phyloP scores from a whole-genome alignment of 192 early-diverging fungal species.

The Coemansia sp. region DNA sequence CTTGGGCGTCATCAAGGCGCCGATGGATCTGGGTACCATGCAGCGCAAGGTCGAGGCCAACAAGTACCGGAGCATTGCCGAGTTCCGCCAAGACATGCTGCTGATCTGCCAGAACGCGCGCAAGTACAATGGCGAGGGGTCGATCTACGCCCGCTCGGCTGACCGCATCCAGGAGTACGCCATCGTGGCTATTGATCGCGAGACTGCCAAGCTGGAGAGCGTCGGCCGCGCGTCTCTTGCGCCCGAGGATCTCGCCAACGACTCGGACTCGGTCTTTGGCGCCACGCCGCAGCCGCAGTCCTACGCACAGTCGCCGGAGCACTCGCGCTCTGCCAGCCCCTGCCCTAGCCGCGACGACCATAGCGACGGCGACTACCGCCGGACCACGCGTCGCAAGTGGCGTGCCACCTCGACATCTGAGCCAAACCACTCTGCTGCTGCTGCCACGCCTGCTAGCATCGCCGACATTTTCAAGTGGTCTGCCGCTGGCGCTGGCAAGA shows the following conservation, averaged over 20 bases:
- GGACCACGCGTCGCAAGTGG: constrained; percentile 42
- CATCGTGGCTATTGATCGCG: constrained; percentile 67
- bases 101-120: constrained; percentile 80
- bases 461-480: constrained; percentile 48
- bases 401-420: constrained; percentile 19
- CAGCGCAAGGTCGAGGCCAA: constrained; percentile 65
- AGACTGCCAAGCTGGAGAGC: constrained; percentile 47
- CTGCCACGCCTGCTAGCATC: constrained; percentile 32
- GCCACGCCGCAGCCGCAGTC: constrained; percentile 8
- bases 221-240: constrained; percentile 33
- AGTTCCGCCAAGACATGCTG: constrained; percentile 76
- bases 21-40: constrained; percentile 96
- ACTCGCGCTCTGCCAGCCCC: constrained; percentile 29
- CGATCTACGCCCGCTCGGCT: constrained; percentile 78
- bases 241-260: constrained; percentile 2
- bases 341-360: constrained; percentile 32
- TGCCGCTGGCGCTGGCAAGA: constrained; percentile 8
- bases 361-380: constrained; percentile 26
- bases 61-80: constrained; percentile 65
- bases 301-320: constrained; percentile 17
- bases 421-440: background rate
- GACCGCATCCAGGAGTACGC: constrained; percentile 77
- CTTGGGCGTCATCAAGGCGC: constrained; percentile 70
- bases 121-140: constrained; percentile 81
- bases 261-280: constrained; percentile 17